Evolutionary conservation across 768 basidiomycete species (phyloP).

Genomic region (Lentinula detonsa): DNA sequence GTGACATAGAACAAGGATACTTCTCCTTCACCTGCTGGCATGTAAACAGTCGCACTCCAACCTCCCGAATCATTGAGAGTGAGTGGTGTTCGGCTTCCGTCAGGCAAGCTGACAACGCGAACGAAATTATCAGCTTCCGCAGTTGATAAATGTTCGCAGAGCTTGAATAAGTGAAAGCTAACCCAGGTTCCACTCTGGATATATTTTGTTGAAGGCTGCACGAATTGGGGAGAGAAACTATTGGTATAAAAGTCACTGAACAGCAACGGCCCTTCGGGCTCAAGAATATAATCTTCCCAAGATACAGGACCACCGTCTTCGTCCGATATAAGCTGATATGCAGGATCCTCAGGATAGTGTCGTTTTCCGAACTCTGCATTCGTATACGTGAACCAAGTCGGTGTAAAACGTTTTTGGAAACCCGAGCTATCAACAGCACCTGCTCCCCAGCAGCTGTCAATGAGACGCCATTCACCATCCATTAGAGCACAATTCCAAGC

Average conservation of each 20-base stretch:
- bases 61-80: conserved; percentile 29
- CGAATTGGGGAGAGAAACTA: conserved; percentile 22
- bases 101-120: conserved; percentile 27
- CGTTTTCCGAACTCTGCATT: conserved; percentile 35
- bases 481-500: conserved; percentile 43
- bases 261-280: conserved; percentile 30
- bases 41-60: conserved; percentile 32
- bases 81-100: conserved; percentile 28
- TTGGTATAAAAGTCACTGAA: conserved; percentile 28
- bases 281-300: conserved; percentile 42
- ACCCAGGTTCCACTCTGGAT: conserved; percentile 28
- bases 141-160: conserved; percentile 41
- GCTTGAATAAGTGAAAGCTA: conserved; percentile 35
- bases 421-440: conserved; percentile 30
- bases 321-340: conserved; percentile 33
- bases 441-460: conserved; percentile 45
- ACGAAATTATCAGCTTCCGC: conserved; percentile 36
- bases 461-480: conserved; percentile 38
- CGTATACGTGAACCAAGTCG: conserved; percentile 36
- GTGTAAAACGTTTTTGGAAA: conserved; percentile 29
- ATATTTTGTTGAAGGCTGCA: conserved; percentile 28
- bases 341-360: conserved; percentile 39
- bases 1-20: conserved; percentile 30
- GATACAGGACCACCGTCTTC: conserved; percentile 30
- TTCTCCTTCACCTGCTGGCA: conserved; percentile 25